Base-by-base conservation (phyloP, 257 asterid genomes). In the Solanum medicagineum region DNA sequence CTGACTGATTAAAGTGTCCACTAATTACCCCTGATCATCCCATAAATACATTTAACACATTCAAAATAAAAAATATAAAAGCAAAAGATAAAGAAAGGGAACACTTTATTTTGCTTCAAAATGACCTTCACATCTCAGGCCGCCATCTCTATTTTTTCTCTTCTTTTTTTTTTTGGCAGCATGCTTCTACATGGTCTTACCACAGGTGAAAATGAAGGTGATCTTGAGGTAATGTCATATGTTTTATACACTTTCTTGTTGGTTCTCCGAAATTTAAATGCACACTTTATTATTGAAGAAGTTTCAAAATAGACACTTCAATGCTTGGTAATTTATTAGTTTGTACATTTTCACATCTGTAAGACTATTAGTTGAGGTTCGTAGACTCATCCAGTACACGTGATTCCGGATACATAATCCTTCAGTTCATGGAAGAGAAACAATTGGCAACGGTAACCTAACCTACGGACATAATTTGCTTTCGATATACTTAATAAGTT, bases 101-200 rank as follows among this genome's bases (percentile, higher is more conserved):
- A 42, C 77, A 65, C 63, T 68, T 77, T 56, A 68, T 71, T 86
- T 63, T 85, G 85, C 85, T 75, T 57, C 79, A 49, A 29, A n/a
- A 60, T 60, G 83, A 75, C 86, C 55, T 69, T 44, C 54, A 85
- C 85, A 68, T 84, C 84, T 80, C 49, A 24, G 84, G 85, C 70
- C 81, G 68, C 81, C 26, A 16, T 77, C 45, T 77, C 83, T 51
- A 22, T 47, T 26, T 51, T 51, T 9, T 9, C 24, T 51, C 17
- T 51, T 22, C 40, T 47, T 16, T 4, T 29, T 83, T 22, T 69
- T 56, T 86, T 69, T 87, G 91, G 93, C 98, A 96, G 99, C 89
- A 93, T 96, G 98, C 95, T 96, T 53, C 87, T 96, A 88, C 98
- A 92, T 90, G 98, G 99, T 86, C 94, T 96, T 83, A 90, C 92